Evolutionary conservation across 1,284 basidiomycete species (phyloP).

Genomic region (Coriolopsis trogii): DNA sequence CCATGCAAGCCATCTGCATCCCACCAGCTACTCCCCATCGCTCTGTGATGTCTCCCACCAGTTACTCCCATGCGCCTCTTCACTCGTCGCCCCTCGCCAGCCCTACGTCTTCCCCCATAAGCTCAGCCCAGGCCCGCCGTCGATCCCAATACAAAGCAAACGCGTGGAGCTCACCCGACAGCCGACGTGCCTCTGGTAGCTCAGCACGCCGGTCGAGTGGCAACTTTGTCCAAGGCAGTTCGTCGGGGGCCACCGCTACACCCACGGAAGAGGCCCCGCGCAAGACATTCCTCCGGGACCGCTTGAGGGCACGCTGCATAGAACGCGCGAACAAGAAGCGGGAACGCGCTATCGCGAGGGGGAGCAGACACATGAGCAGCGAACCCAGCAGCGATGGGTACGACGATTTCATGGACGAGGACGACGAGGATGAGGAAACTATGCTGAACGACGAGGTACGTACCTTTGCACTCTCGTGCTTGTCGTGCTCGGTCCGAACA

Average conservation of each 20-base stretch:
- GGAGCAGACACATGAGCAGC: slow-evolving; percentile 35
- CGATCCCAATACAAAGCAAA: slow-evolving; percentile 31
- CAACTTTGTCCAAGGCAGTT: slow-evolving; percentile 1
- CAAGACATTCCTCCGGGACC: slow-evolving; percentile 57
- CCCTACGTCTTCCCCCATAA: slow-evolving; percentile 28
- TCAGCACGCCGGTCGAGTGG: slow-evolving; percentile 5
- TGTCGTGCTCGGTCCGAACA: background rate
- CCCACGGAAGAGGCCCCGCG: slow-evolving; percentile 39
- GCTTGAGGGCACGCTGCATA: slow-evolving; percentile 62
- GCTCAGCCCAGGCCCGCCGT: slow-evolving; percentile 27
- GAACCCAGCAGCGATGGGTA: slow-evolving; percentile 54
- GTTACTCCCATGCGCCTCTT: slow-evolving; percentile 19
- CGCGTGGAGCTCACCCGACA: slow-evolving; percentile 21
- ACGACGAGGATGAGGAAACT: slow-evolving; percentile 45
- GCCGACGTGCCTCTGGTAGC: slow-evolving; percentile 14
- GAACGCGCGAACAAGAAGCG: slow-evolving; percentile 60
- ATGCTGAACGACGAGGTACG: slow-evolving; percentile 66
- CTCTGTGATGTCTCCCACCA: slow-evolving; percentile 1
- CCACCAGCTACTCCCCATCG: slow-evolving; percentile 16
- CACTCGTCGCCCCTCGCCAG: slow-evolving; percentile 34
- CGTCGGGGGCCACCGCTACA: slow-evolving; percentile 3
- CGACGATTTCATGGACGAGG: slow-evolving; percentile 54
- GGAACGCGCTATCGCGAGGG: slow-evolving; percentile 44
- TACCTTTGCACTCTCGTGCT: slow-evolving; percentile 2
- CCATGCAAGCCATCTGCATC: slow-evolving; percentile 16